Percentiles rank a stretch among this genome's conserved stretches.
Conservation (phyloP, 2,329 filamentous ascomycete genomes). For the Zasmidium citrigriseum region DNA sequence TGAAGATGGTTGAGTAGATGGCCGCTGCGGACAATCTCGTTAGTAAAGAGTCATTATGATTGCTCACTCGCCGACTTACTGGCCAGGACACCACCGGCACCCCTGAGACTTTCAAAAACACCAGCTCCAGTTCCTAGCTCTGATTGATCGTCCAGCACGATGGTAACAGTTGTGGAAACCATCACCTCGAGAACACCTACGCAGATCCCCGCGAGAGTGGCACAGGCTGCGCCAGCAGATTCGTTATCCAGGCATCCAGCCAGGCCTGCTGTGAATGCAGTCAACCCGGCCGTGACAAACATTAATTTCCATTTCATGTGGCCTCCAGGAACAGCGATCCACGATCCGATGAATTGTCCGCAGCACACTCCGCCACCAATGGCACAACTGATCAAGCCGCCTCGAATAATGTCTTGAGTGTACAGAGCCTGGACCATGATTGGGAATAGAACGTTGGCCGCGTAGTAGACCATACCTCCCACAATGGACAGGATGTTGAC, state of each 20-base stretch:
- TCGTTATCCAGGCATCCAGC: neutral
- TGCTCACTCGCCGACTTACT: constrained; percentile 2
- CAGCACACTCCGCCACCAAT: neutral
- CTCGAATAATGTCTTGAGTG: neutral
- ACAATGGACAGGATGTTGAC: constrained; percentile 2
- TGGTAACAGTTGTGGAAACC: neutral
- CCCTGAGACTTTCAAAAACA: neutral
- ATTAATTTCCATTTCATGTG: neutral
- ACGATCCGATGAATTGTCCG: constrained; percentile 1
- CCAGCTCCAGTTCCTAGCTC: constrained; percentile 1
- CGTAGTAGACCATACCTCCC: constrained; percentile 5
- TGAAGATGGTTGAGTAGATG: neutral
- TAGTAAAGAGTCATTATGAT: too few relatives aligned
- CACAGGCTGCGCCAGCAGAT: neutral
- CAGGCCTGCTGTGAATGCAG: neutral
- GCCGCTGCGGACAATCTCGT: neutral
- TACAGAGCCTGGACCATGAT: neutral
- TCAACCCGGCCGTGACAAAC: neutral
- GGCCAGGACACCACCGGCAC: neutral
- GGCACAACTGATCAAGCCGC: neutral
- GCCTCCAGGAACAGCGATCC: constrained; percentile 1
- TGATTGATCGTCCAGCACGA: constrained; percentile 2
- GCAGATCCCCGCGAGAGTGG: neutral
- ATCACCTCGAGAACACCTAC: constrained; percentile 2
- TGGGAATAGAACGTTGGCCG: neutral